Evolutionary conservation across 2,329 filamentous ascomycete genomes (phyloP).

Genomic region (Microascus cirrosus): DNA sequence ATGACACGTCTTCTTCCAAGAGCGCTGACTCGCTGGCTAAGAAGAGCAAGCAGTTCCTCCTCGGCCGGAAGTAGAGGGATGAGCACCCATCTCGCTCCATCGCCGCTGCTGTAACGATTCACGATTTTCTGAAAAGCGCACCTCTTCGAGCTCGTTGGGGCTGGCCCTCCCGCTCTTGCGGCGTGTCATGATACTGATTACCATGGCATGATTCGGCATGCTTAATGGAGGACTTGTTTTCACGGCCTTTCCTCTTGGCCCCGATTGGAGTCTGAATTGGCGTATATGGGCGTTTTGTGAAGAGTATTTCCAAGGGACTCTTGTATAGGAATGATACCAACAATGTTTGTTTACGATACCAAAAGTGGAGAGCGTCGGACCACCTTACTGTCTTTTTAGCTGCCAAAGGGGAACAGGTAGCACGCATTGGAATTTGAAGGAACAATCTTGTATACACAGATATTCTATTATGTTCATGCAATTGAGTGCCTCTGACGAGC

Average conservation of each 20-base stretch:
- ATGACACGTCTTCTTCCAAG: constrained; percentile 15
- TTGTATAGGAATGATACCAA: not conserved
- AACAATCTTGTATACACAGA: not conserved
- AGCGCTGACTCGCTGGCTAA: constrained; percentile 17
- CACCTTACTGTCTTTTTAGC: not conserved
- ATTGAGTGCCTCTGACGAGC: not conserved
- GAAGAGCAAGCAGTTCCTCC: constrained; percentile 37
- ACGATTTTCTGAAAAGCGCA: not conserved
- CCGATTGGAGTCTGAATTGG: not conserved
- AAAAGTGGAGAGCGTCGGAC: not conserved
- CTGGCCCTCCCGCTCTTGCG: not conserved
- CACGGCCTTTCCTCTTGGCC: not conserved
- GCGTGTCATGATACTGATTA: not conserved
- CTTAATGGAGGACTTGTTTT: not conserved
- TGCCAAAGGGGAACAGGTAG: not conserved
- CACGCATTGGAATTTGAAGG: not conserved
- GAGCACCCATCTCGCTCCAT: not conserved
- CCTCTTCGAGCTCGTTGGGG: not conserved
- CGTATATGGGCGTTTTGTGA: not conserved
- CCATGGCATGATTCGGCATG: not conserved
- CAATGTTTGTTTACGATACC: not conserved
- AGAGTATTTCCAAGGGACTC: not conserved
- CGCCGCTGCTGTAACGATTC: not conserved
- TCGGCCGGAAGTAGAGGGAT: constrained; percentile 31
- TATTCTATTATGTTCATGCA: not conserved